phyloP scores from a whole-genome alignment of 2,329 filamentous ascomycete species.

The Purpureocillium takamizusanense region DNA sequence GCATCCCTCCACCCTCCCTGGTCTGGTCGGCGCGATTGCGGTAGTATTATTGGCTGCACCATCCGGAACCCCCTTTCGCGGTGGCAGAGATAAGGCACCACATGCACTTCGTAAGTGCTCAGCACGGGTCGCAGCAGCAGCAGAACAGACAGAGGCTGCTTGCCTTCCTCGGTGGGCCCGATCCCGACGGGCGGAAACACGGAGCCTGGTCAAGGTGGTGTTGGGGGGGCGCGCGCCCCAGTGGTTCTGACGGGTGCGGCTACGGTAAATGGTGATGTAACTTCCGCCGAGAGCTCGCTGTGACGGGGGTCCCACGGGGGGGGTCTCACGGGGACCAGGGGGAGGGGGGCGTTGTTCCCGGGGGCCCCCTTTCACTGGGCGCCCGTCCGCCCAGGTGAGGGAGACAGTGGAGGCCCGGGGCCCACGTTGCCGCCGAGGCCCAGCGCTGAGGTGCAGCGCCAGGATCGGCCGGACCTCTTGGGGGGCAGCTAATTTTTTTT shows the following conservation, averaged over 20 bases:
- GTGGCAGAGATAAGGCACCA: conserved; percentile 1
- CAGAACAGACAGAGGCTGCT: too few relatives aligned
- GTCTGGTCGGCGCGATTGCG: too few relatives aligned
- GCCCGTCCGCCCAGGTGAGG: too few relatives aligned
- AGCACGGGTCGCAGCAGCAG: too few relatives aligned
- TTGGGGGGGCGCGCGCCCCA: conserved; percentile 1
- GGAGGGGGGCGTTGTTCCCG: too few relatives aligned
- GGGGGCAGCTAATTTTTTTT: conserved; percentile 11
- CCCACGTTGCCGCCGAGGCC: conserved; percentile 3
- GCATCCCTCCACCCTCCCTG: too few relatives aligned
- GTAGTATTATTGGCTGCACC: too few relatives aligned
- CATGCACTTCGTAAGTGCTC: too few relatives aligned
- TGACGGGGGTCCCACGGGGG: background rate
- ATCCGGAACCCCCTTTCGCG: too few relatives aligned
- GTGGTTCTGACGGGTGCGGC: background rate
- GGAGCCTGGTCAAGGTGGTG: background rate
- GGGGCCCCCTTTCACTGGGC: background rate
- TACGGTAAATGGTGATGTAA: conserved; percentile 1
- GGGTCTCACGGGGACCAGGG: too few relatives aligned
- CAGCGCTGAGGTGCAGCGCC: background rate
- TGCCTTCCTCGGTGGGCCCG: conserved; percentile 1
- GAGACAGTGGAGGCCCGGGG: background rate
- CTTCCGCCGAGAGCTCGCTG: background rate
- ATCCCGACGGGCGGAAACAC: conserved; percentile 2
- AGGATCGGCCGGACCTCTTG: background rate